Evolutionary conservation across 441 rosid species (phyloP), one percentile per base, ranked within the genome.

Genomic region (Euphorbia corollata): DNA sequence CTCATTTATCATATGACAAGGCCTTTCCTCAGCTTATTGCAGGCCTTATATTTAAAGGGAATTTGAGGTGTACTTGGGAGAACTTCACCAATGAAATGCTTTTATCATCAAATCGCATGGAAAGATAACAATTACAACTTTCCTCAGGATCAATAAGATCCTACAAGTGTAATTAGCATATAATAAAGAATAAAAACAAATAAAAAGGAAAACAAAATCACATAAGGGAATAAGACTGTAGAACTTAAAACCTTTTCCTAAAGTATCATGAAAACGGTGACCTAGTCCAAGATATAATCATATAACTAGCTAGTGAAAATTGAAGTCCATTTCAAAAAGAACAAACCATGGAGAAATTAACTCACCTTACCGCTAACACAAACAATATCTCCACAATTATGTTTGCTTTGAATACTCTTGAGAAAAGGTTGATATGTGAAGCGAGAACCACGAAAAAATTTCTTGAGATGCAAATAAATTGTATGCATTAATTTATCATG

Each of bases 301-400:
- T 36, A 36, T 2, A 36, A 36, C 58, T 32, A 58, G 61, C n/a
- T 50, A 57, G 4, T 24, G 19, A 45, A 41, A n/a, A 16, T 55
- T 57, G 27, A 3, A 65, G 65, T 71, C 22, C 60, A 68, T 39
- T 65, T 64, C 58, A 43, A 27, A 74, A 30, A 70, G 58, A 34
- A 67, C 43, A 66, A 12, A 57, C 0, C 58, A 73, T 55, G 62
- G 61, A 63, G 23, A 74, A 71, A 70, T 34, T 54, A 61, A 74
- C 82, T 72, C 70, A 87, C 97, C 90, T 92, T 92, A 68, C 97
- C 97, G 73, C 93, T 86, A 62, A 92, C 84, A 61, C 98, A 95
- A 60, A 85, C 98, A 77, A 82, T 73, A 64, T 90, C 93, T 67
- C 98, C 98, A 60, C 70, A 30, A 67, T 74, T 75, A 77, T 90